These are phyloP conservation scores for Hyaloperonospora arabidopsidis DNA, from an alignment of 352 stramenopile genomes.

Conservation along the genomic window DNA sequence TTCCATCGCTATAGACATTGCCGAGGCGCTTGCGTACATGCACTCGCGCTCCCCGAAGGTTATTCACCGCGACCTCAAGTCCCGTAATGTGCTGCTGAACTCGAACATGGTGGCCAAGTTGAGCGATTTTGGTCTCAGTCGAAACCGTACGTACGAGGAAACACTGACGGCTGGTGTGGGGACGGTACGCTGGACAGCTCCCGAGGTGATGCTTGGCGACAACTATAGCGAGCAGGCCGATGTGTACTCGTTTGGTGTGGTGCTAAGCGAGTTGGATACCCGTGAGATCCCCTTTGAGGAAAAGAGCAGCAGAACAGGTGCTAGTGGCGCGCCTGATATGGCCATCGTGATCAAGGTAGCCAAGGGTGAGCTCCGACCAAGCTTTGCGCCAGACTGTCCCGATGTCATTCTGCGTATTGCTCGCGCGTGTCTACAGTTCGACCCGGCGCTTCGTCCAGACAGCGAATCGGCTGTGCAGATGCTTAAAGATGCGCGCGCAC, in stretches of 20 bases:
- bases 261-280: slow-evolving; percentile 81
- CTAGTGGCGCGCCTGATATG: slow-evolving; percentile 58
- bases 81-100: slow-evolving; percentile 75
- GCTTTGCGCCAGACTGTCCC: slow-evolving; percentile 52
- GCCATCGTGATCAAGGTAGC: slow-evolving; percentile 83
- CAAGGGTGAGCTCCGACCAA: slow-evolving; percentile 72
- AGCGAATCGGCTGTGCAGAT: slow-evolving; percentile 65
- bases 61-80: slow-evolving; percentile 83
- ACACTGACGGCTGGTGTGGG: slow-evolving; percentile 76
- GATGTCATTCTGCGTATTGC: slow-evolving; percentile 64
- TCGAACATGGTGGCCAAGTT: slow-evolving; percentile 76
- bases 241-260: slow-evolving; percentile 85
- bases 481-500: slow-evolving; percentile 61
- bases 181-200: slow-evolving; percentile 80
- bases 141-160: slow-evolving; percentile 81
- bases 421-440: slow-evolving; percentile 79
- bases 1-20: slow-evolving; percentile 76
- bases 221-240: slow-evolving; percentile 84
- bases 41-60: slow-evolving; percentile 77
- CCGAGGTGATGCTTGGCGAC: slow-evolving; percentile 83
- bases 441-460: slow-evolving; percentile 69
- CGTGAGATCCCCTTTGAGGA: slow-evolving; percentile 84
- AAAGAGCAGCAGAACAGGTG: slow-evolving; percentile 62
- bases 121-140: slow-evolving; percentile 76
- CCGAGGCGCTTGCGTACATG: slow-evolving; percentile 75